Base-by-base conservation (phyloP, 768 basidiomycete genomes). In the Phylloporus sp. region DNA sequence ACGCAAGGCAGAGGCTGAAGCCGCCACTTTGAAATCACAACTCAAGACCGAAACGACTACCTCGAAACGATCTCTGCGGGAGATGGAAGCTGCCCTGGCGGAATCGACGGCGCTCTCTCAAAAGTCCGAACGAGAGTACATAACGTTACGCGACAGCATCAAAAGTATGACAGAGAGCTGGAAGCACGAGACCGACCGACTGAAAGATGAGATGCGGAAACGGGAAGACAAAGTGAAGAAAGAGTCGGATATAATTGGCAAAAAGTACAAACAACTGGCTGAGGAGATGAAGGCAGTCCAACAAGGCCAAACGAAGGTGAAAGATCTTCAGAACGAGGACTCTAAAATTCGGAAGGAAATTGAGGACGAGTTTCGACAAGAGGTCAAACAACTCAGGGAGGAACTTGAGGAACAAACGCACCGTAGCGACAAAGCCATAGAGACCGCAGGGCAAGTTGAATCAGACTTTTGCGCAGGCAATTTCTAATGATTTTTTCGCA, bases 61-160 rank as follows among this genome's bases (percentile, higher is more conserved):
- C 12, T 81, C 85, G 9, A 93, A 92, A 69, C 87, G 87, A 64
- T 72, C 81, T 1, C 64, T 91, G 11, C 82, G 87, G 20, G 90
- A 92, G 60, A 88, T 92, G 88, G 89, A 91, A 66, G 49, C 79
- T 7, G 72, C 84, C 6, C 76, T 93, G 26, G 60, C 81, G 1
- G 89, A 91, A 69, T 86, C 86, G 3, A 86, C 86, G 0, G 79
- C 88, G 3, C 73, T 87, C 15, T 88, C 86, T 15, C 84, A 86
- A 63, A 91, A 88, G 70, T 82, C 80, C 18, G 88, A 93, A 66
- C 78, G 88, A 32, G 92, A 94, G 70, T 95, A 93, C 57, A 73
- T 84, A 55, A 85, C 84, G 0, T 70, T 95, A 45, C 80, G 87
- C 15, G 88, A 90, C 51, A 85, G 86, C 57, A 69, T 93, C 47